Percentiles rank a stretch among this genome's conserved stretches.
Evolutionary conservation across 1,284 basidiomycete species (phyloP).

Genomic region (Tausonia pullulans): DNA sequence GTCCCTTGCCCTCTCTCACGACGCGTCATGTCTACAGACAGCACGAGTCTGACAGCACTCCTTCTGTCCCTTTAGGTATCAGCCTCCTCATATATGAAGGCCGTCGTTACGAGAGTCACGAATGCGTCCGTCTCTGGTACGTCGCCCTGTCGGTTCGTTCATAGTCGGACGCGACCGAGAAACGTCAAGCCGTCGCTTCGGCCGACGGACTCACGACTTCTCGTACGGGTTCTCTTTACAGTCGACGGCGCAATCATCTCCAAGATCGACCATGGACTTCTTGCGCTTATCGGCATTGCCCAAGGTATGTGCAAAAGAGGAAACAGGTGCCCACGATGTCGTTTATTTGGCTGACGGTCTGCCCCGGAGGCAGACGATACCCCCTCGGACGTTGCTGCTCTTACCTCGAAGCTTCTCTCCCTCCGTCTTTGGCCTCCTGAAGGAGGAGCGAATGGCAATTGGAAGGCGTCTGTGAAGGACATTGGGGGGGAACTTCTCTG

Average conservation of each 20-base stretch:
- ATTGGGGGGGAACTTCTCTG: slow-evolving; percentile 75
- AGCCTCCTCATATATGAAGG: slow-evolving; percentile 27
- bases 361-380: slow-evolving; percentile 53
- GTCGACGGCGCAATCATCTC: slow-evolving; percentile 63
- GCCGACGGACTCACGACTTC: background rate
- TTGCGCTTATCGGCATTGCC: slow-evolving; percentile 79
- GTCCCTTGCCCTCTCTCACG: too few relatives aligned
- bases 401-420: slow-evolving; percentile 68
- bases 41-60: background rate
- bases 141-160: slow-evolving; percentile 3
- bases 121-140: slow-evolving; percentile 32
- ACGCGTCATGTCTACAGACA: too few relatives aligned
- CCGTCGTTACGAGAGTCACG: slow-evolving; percentile 33
- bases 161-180: background rate
- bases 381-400: slow-evolving; percentile 50
- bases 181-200: background rate
- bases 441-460: slow-evolving; percentile 44
- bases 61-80: background rate
- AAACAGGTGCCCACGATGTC: too few relatives aligned
- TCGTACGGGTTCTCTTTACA: slow-evolving; percentile 24
- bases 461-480: slow-evolving; percentile 73
- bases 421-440: slow-evolving; percentile 51
- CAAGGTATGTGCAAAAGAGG: slow-evolving; percentile 44
- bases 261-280: slow-evolving; percentile 64
- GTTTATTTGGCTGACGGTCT: slow-evolving; percentile 13